Evolutionary conservation across 306 rosid species (phyloP).

Genomic region (barrel medic (Medicago truncatula)): DNA sequence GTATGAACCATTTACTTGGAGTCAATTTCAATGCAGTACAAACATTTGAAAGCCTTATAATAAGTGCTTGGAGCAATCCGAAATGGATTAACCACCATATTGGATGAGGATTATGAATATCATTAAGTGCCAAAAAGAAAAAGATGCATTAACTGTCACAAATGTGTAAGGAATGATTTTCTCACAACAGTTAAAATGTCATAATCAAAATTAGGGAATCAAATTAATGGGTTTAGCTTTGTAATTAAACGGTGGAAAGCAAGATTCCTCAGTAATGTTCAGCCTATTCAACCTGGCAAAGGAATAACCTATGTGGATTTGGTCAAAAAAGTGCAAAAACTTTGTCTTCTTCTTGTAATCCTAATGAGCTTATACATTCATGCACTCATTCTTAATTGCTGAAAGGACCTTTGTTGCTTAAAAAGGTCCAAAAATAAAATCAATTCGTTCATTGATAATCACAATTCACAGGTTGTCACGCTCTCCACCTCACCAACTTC

Average conservation of each 20-base stretch:
- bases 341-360: conserved; percentile 41
- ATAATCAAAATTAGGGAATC: not conserved
- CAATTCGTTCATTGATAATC: too few species aligned
- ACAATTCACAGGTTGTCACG: too few species aligned
- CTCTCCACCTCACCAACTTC: too few species aligned
- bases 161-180: not conserved
- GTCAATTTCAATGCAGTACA: not conserved
- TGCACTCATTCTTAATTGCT: too few species aligned
- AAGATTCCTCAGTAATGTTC: conserved; percentile 44
- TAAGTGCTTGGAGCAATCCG: conserved; percentile 47
- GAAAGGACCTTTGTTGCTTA: too few species aligned
- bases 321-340: conserved; percentile 41
- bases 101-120: conserved; percentile 30
- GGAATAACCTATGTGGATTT: conserved; percentile 42
- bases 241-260: conserved; percentile 37
- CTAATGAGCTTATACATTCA: not conserved
- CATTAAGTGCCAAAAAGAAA: not conserved
- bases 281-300: conserved; percentile 37
- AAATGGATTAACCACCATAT: conserved; percentile 10
- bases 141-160: not conserved
- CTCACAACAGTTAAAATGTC: not conserved
- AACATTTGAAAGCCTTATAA: not conserved
- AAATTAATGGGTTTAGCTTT: not conserved
- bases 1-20: conserved; percentile 17
- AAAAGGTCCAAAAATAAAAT: too few species aligned